Evolutionary conservation across 305 asterid species (phyloP).

Genomic region (Withania somnifera): DNA sequence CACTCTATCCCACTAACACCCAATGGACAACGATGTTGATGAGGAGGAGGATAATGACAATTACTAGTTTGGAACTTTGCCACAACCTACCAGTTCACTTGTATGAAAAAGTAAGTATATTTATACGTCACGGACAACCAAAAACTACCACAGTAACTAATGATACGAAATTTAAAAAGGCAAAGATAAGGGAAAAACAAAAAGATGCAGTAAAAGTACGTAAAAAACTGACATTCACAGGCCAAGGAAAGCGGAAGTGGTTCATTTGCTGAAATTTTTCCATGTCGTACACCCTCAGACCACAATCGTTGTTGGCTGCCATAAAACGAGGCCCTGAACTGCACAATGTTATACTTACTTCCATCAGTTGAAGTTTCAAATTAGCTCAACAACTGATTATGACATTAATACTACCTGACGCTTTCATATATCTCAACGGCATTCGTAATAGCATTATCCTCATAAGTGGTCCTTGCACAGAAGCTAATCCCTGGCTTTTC

Average conservation of each 20-base stretch:
- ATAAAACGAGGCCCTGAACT: slow-evolving; percentile 49
- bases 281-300: slow-evolving; percentile 62
- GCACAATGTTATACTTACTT: slow-evolving; percentile 14
- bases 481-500: slow-evolving; percentile 64
- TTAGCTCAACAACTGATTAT: neutral
- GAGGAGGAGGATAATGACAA: neutral
- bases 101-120: neutral
- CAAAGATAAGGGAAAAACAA: neutral
- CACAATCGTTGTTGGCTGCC: slow-evolving; percentile 58
- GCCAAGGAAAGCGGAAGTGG: slow-evolving; percentile 64
- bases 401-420: slow-evolving; percentile 28
- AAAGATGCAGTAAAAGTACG: neutral
- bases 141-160: neutral
- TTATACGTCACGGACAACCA: neutral
- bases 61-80: neutral
- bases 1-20: neutral
- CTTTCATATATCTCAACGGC: slow-evolving; percentile 50
- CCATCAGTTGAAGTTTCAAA: neutral
- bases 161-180: neutral
- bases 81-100: neutral
- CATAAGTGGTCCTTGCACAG: slow-evolving; percentile 58
- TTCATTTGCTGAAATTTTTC: slow-evolving; percentile 61
- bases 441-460: slow-evolving; percentile 63
- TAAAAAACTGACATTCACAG: slow-evolving; percentile 48
- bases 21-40: neutral